These are phyloP conservation scores for Aspergillus sclerotiicarbonarius DNA, from an alignment of 495 filamentous ascomycete genomes.

Conservation along the genomic window DNA sequence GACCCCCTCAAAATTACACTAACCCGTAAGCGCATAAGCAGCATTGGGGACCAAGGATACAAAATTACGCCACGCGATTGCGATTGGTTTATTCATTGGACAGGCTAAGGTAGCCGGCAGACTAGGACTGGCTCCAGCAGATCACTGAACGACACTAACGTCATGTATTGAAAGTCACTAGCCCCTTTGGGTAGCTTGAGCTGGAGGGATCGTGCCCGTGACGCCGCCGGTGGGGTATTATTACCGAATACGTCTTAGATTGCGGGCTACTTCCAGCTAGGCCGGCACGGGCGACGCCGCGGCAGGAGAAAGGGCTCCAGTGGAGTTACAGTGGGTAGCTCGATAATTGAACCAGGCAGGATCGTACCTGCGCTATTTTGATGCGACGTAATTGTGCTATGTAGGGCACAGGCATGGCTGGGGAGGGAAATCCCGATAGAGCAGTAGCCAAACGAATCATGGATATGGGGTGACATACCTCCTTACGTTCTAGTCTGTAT, in stretches of 20 bases:
- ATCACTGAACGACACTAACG: conserved; percentile 7
- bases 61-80: conserved; percentile 9
- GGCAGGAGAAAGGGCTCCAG: too few species aligned
- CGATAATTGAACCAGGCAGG: too few species aligned
- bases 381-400: too few species aligned
- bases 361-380: too few species aligned
- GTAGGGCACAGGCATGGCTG: too few species aligned
- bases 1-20: background rate
- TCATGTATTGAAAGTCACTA: conserved; percentile 1
- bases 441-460: background rate
- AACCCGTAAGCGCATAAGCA: background rate
- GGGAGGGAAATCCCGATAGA: background rate
- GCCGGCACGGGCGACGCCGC: too few species aligned
- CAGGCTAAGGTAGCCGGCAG: conserved; percentile 21
- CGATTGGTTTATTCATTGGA: conserved; percentile 11
- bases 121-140: conserved; percentile 9
- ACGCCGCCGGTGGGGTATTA: background rate
- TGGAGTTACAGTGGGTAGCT: too few species aligned
- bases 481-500: background rate
- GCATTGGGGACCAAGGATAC: conserved; percentile 1
- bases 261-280: too few species aligned
- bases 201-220: background rate
- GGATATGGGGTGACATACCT: background rate
- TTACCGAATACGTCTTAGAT: background rate
- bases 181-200: background rate